Evolutionary conservation across 2,329 filamentous ascomycete species (phyloP).

Genomic region (Fusarium sacchari): DNA sequence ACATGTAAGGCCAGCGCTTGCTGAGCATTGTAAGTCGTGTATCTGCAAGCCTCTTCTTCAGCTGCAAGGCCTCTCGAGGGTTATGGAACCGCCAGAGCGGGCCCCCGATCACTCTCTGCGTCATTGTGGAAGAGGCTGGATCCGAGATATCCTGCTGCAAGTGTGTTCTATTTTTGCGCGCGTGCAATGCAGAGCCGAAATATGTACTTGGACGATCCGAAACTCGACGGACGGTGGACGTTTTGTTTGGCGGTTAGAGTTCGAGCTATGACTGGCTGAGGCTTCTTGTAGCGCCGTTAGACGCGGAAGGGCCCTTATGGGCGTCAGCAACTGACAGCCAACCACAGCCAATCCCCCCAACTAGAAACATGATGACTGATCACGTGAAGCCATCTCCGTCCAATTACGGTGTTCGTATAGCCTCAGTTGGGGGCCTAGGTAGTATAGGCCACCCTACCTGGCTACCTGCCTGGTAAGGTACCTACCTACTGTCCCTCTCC

Average conservation of each 20-base stretch:
- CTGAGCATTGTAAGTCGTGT: conserved; percentile 30
- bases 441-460: conserved; percentile 6
- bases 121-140: conserved; percentile 23
- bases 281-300: conserved; percentile 31
- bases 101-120: conserved; percentile 19
- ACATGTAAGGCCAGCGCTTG: conserved; percentile 31
- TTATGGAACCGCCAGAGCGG: conserved; percentile 31
- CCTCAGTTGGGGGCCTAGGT: conserved; percentile 25
- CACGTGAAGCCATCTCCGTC: conserved; percentile 20
- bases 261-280: conserved; percentile 38
- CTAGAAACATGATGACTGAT: background rate
- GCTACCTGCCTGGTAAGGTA: too few relatives aligned
- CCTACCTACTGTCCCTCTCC: background rate
- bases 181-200: background rate
- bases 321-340: conserved; percentile 28
- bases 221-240: conserved; percentile 22
- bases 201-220: conserved; percentile 18
- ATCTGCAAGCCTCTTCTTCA: conserved; percentile 37
- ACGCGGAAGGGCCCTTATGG: conserved; percentile 25
- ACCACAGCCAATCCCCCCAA: conserved; percentile 34
- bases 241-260: conserved; percentile 40
- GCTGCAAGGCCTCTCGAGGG: conserved; percentile 15
- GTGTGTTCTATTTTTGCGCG: conserved; percentile 27
- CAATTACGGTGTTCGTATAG: conserved; percentile 25
- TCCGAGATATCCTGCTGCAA: conserved; percentile 19